Conservation (phyloP, 2,329 filamentous ascomycete genomes). For the Venturia carpophila region DNA sequence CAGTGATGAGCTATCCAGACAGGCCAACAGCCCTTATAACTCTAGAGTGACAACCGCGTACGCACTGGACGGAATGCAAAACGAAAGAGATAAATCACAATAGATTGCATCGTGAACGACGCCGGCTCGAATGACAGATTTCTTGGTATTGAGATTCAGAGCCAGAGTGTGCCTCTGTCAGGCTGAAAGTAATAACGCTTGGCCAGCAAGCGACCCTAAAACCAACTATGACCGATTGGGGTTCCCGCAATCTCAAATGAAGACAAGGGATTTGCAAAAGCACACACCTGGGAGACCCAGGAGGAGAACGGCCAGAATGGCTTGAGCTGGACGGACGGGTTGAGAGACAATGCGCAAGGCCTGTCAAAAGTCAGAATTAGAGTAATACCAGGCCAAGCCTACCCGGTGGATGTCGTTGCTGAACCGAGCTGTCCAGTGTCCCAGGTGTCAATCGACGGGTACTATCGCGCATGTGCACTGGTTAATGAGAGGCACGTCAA, state of each 20-base stretch:
- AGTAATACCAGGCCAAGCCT: not conserved
- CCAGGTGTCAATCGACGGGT: constrained; percentile 7
- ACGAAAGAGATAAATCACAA: constrained; percentile 11
- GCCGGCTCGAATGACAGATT: constrained; percentile 3
- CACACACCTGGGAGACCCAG: not conserved
- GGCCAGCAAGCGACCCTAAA: constrained; percentile 6
- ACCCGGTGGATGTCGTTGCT: not conserved
- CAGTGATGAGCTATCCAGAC: constrained; percentile 7
- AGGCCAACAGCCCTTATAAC: constrained; percentile 13
- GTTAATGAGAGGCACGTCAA: constrained; percentile 9
- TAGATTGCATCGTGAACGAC: constrained; percentile 10
- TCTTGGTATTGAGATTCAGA: not conserved
- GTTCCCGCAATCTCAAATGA: not conserved
- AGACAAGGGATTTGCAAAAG: not conserved
- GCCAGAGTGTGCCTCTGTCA: not conserved
- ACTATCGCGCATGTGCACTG: not conserved
- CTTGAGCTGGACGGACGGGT: not conserved
- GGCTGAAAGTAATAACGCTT: constrained; percentile 7
- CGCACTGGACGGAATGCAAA: not conserved
- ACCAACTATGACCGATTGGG: not conserved
- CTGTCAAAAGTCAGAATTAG: not conserved
- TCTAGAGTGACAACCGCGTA: constrained; percentile 1
- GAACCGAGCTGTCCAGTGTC: constrained; percentile 3
- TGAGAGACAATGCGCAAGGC: not conserved
- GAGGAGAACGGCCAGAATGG: not conserved